These are phyloP conservation scores for Pythium apleroticum DNA, from an alignment of 352 stramenopile species.

Conservation along the genomic window DNA sequence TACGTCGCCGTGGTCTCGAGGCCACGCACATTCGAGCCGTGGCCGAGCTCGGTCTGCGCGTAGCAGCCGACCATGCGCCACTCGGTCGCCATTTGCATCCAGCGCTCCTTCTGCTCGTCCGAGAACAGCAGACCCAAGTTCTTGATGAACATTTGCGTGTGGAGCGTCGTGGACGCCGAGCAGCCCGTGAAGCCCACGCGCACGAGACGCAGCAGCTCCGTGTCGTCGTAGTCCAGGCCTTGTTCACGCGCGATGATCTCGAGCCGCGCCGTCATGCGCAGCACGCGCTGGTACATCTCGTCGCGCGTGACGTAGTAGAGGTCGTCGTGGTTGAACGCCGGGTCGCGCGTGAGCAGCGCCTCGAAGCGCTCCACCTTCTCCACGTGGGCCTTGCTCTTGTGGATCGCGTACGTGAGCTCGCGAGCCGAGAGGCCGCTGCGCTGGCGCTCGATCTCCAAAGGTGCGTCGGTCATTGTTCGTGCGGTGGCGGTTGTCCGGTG, in stretches of 20 bases:
- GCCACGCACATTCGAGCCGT: conserved; percentile 85
- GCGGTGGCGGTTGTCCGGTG: background rate
- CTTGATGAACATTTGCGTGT: conserved; percentile 76
- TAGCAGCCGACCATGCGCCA: conserved; percentile 83
- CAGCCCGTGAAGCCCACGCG: conserved; percentile 49
- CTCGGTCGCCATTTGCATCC: conserved; percentile 67
- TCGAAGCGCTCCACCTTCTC: conserved; percentile 61
- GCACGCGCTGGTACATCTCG: conserved; percentile 56
- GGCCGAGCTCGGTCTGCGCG: conserved; percentile 88
- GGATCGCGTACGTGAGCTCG: conserved; percentile 64
- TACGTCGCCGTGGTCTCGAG: conserved; percentile 97
- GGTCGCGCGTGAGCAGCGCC: conserved; percentile 54
- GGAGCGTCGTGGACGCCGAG: conserved; percentile 53
- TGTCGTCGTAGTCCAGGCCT: conserved; percentile 51
- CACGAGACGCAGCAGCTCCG: conserved; percentile 57
- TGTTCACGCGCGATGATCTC: conserved; percentile 59
- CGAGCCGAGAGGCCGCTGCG: conserved; percentile 46
- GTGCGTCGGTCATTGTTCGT: background rate
- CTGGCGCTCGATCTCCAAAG: conserved; percentile 35
- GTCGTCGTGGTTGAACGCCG: conserved; percentile 52
- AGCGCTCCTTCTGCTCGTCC: conserved; percentile 63
- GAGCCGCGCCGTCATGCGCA: conserved; percentile 55
- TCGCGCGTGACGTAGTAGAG: conserved; percentile 68
- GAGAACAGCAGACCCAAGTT: conserved; percentile 64
- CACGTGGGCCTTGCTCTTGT: conserved; percentile 50